Evolutionary conservation across 176 grass and related monocot genomes (phyloP).

Genomic region (Tillandsia fasciculata): DNA sequence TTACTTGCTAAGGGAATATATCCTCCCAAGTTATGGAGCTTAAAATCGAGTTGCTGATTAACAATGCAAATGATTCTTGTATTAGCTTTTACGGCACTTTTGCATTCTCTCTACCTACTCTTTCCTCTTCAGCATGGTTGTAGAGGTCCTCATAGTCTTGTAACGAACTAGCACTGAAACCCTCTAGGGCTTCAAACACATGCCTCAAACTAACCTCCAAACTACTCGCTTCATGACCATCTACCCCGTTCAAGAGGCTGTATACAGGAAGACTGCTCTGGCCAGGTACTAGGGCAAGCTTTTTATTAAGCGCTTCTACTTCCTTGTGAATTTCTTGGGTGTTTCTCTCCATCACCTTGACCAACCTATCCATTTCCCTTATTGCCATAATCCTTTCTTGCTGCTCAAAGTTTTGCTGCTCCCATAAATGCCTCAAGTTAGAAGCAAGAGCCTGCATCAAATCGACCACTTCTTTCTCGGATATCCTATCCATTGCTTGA

Average conservation of each 20-base stretch:
- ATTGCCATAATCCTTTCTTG: slow-evolving; percentile 26
- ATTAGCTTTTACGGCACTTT: slow-evolving; percentile 12
- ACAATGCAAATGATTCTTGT: background rate
- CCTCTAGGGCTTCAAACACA: slow-evolving; percentile 41
- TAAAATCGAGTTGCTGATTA: too few relatives aligned
- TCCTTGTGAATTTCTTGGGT: slow-evolving; percentile 55
- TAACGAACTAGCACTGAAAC: slow-evolving; percentile 36
- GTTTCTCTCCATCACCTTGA: slow-evolving; percentile 45
- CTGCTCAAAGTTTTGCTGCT: slow-evolving; percentile 44
- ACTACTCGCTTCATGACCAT: slow-evolving; percentile 31
- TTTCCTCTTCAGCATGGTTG: slow-evolving; percentile 23
- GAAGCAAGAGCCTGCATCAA: slow-evolving; percentile 53
- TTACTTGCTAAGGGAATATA: too few relatives aligned
- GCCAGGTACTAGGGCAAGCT: slow-evolving; percentile 40
- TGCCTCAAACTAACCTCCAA: slow-evolving; percentile 40
- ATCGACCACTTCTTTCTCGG: slow-evolving; percentile 56
- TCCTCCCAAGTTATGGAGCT: too few relatives aligned
- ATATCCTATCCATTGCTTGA: slow-evolving; percentile 58
- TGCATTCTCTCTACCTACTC: slow-evolving; percentile 21
- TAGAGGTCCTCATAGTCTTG: slow-evolving; percentile 50
- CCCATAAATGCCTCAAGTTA: slow-evolving; percentile 41
- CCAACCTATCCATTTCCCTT: slow-evolving; percentile 61
- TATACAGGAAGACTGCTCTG: slow-evolving; percentile 21
- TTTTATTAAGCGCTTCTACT: slow-evolving; percentile 54
- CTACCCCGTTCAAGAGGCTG: slow-evolving; percentile 19